A percentile compares a stretch with the other conserved stretches of the same genome.
phyloP scores from a whole-genome alignment of 257 asterid species.

The Lycium ferocissimum region DNA sequence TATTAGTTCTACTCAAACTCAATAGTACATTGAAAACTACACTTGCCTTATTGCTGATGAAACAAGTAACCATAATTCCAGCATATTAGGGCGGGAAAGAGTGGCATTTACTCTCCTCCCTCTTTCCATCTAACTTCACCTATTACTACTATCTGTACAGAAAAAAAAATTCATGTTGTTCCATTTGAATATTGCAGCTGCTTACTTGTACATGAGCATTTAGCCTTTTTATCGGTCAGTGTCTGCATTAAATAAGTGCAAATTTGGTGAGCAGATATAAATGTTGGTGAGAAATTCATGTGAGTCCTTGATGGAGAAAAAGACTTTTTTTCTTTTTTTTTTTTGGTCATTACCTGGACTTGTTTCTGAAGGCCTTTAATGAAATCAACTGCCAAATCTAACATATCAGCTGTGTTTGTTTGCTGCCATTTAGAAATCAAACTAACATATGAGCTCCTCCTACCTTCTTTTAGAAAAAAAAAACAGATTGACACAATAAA shows the following conservation, averaged over 20 bases:
- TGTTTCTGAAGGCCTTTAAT: slow-evolving; percentile 83
- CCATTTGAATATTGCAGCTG: slow-evolving; percentile 26
- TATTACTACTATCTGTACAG: slow-evolving; percentile 27
- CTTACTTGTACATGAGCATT: slow-evolving; percentile 58
- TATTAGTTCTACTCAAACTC: slow-evolving; percentile 20
- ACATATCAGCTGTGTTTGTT: slow-evolving; percentile 89
- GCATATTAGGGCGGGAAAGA: slow-evolving; percentile 15
- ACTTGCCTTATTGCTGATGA: not conserved
- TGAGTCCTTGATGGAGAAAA: slow-evolving; percentile 33
- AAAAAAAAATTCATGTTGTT: not conserved
- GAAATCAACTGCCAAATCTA: slow-evolving; percentile 87
- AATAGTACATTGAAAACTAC: slow-evolving; percentile 9
- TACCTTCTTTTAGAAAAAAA: not conserved
- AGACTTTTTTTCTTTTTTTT: not conserved
- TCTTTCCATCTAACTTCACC: slow-evolving; percentile 18
- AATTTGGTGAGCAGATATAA: slow-evolving; percentile 23
- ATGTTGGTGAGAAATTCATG: slow-evolving; percentile 48
- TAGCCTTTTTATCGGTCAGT: slow-evolving; percentile 66
- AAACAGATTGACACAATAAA: not conserved
- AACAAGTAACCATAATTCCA: slow-evolving; percentile 11
- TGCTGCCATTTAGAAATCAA: slow-evolving; percentile 55
- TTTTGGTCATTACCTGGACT: slow-evolving; percentile 58
- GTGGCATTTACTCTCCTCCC: not conserved
- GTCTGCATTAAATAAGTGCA: slow-evolving; percentile 48
- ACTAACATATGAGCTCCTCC: not conserved